phyloP scores from a whole-genome alignment of 2,329 filamentous ascomycete species.

The Pseudogymnoascus sp. region DNA sequence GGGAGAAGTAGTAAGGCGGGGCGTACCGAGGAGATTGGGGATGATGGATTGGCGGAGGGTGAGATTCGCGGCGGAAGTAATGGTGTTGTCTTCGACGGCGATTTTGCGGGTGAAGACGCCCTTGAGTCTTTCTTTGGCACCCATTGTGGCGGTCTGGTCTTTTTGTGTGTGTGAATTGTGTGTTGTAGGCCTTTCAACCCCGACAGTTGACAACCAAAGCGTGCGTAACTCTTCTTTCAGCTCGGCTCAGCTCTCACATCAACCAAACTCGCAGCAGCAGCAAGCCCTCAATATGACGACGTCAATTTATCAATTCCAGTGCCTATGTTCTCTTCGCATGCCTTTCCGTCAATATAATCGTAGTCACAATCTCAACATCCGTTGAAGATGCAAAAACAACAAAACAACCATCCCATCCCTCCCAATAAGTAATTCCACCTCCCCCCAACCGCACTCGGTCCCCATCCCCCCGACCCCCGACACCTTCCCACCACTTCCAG shows the following conservation, averaged over 20 bases:
- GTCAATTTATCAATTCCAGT: neutral
- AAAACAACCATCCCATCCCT: no score
- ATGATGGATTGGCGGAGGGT: slow-evolving; percentile 38
- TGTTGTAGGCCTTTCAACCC: neutral
- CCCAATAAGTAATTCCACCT: neutral
- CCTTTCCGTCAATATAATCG: neutral
- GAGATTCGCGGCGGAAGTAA: slow-evolving; percentile 36
- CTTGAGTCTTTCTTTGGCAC: neutral
- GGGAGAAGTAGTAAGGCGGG: neutral
- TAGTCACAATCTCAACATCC: neutral
- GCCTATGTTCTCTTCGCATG: neutral
- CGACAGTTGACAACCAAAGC: neutral
- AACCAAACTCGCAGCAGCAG: neutral
- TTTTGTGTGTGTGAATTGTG: neutral
- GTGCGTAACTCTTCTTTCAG: neutral
- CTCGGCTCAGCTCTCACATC: neutral
- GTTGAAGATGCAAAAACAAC: neutral
- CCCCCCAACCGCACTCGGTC: neutral
- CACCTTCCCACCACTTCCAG: no score
- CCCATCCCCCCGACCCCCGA: neutral
- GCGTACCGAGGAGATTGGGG: slow-evolving; percentile 33
- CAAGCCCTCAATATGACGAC: neutral
- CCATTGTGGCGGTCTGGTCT: neutral
- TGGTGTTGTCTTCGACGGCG: neutral
- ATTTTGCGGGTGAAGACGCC: neutral